Evolutionary conservation across 805 yeast species (phyloP).

Genomic region (Saturnispora saitoi): DNA sequence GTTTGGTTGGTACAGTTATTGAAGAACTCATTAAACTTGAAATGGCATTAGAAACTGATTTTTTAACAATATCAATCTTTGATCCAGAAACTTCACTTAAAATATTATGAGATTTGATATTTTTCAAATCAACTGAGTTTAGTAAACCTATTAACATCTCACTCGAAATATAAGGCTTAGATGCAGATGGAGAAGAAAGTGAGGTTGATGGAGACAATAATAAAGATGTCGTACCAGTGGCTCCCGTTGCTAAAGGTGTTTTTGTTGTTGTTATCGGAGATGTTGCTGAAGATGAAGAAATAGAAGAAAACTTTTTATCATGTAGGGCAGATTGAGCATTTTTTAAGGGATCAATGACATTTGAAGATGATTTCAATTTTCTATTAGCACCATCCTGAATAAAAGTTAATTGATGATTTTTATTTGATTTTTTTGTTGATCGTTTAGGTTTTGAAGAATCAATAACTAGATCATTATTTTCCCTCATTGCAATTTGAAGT

Average conservation of each 20-base stretch:
- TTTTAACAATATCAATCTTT: slow-evolving; percentile 11
- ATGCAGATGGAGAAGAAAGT: not conserved
- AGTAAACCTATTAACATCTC: slow-evolving; percentile 10
- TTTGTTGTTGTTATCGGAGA: not conserved
- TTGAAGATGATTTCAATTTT: slow-evolving; percentile 1
- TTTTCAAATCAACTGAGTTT: slow-evolving; percentile 7
- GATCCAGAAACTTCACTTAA: slow-evolving; percentile 4
- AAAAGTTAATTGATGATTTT: slow-evolving; percentile 2
- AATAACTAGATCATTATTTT: slow-evolving; percentile 37
- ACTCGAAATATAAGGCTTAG: slow-evolving; percentile 4
- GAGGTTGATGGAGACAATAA: not conserved
- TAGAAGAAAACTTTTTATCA: not conserved
- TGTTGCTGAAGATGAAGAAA: not conserved
- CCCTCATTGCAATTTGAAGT: slow-evolving; percentile 64
- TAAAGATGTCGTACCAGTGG: not conserved
- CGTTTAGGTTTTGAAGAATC: not conserved
- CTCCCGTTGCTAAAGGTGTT: not conserved
- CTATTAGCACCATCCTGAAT: slow-evolving; percentile 9
- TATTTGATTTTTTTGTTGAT: slow-evolving; percentile 2
- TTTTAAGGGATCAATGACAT: not conserved
- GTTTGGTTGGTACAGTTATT: not conserved
- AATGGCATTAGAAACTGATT: slow-evolving; percentile 11
- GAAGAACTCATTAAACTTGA: slow-evolving; percentile 8
- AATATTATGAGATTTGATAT: slow-evolving; percentile 5
- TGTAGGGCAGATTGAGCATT: not conserved